phyloP scores from a whole-genome alignment of 495 filamentous ascomycete genomes.

The Aspergillus nidulans region DNA sequence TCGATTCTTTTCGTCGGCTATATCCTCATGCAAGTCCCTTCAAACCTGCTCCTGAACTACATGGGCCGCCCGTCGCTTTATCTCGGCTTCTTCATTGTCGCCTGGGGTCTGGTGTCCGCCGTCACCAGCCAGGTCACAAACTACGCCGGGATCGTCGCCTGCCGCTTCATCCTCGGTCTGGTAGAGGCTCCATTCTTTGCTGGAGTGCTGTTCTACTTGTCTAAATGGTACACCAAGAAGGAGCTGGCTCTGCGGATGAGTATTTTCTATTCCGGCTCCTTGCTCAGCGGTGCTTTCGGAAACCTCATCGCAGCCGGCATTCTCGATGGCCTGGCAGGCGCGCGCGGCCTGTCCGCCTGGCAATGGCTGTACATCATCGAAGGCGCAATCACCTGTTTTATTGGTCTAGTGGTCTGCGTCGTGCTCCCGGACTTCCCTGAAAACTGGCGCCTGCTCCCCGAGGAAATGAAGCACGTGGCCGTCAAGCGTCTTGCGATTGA shows the following conservation, averaged over 20 bases:
- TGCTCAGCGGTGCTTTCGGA: constrained; percentile 60
- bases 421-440: constrained; percentile 49
- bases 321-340: constrained; percentile 35
- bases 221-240: constrained; percentile 56
- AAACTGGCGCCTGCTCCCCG: constrained; percentile 41
- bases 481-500: constrained; percentile 46
- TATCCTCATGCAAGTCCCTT: constrained; percentile 53
- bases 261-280: constrained; percentile 63
- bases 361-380: constrained; percentile 53
- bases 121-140: constrained; percentile 48
- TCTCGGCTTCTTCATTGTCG: constrained; percentile 46
- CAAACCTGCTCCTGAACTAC: constrained; percentile 58
- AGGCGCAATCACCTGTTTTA: constrained; percentile 36
- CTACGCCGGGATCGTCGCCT: constrained; percentile 51
- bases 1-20: constrained; percentile 53
- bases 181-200: constrained; percentile 52
- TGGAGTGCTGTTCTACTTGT: constrained; percentile 51
- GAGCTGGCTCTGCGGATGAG: constrained; percentile 56
- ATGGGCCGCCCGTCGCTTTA: constrained; percentile 47
- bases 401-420: constrained; percentile 37
- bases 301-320: constrained; percentile 58
- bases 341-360: constrained; percentile 43
- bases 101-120: constrained; percentile 51
- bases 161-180: constrained; percentile 50
- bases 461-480: constrained; percentile 47